A percentile compares a stretch with the other conserved stretches of the same genome.
Evolutionary conservation across 2,329 filamentous ascomycete genomes (phyloP).

Genomic region (Xylaria sp.): DNA sequence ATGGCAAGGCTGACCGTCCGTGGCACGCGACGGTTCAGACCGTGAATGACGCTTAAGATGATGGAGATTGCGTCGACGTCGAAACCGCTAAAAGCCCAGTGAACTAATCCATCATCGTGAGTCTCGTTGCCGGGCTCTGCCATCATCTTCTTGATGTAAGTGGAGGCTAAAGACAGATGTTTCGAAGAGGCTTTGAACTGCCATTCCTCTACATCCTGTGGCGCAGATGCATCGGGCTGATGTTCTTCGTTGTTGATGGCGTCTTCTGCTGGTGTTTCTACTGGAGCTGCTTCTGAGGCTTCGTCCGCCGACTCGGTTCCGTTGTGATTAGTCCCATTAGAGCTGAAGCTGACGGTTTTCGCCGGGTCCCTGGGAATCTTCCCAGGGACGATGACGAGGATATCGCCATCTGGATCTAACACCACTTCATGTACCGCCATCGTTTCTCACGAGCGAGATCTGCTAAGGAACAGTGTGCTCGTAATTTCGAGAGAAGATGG

Average conservation of each 20-base stretch:
- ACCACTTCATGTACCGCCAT: constrained; percentile 24
- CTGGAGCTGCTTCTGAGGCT: background rate
- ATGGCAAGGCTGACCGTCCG: constrained; percentile 22
- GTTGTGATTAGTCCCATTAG: background rate
- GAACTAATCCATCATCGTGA: constrained; percentile 23
- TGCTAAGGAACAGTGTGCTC: background rate
- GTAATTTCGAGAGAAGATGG: background rate
- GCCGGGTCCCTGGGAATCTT: background rate
- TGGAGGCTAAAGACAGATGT: constrained; percentile 28
- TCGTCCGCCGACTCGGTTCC: background rate
- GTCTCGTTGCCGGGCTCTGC: constrained; percentile 25
- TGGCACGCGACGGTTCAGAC: constrained; percentile 26
- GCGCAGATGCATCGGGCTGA: background rate
- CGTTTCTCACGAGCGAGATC: background rate
- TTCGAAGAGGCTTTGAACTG: constrained; percentile 32
- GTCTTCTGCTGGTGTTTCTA: background rate
- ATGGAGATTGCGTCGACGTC: constrained; percentile 19
- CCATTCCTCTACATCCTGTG: constrained; percentile 10
- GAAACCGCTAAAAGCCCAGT: constrained; percentile 24
- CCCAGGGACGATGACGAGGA: constrained; percentile 27
- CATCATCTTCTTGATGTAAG: constrained; percentile 28
- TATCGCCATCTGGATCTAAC: constrained; percentile 32
- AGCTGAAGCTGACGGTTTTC: background rate
- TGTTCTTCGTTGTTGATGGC: background rate
- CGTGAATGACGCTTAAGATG: constrained; percentile 29